phyloP scores from a whole-genome alignment of 768 basidiomycete species.

The Rhizopogon vesiculosus region DNA sequence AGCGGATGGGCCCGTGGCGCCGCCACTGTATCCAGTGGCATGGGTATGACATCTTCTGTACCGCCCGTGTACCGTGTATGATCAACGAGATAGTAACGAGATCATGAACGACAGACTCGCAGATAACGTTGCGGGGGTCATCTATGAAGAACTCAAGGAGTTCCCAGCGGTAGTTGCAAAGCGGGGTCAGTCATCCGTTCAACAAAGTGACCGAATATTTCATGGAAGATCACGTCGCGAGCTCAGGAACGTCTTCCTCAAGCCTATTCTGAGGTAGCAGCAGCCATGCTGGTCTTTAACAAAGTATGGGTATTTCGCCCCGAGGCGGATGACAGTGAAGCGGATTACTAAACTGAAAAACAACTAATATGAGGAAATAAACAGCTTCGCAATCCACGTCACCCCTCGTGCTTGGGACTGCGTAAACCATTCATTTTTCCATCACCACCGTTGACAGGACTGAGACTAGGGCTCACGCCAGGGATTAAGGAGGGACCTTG shows the following conservation, averaged over 20 bases:
- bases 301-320: constrained; percentile 88
- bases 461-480: constrained; percentile 19
- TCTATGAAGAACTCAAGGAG: constrained; percentile 95
- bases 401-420: constrained; percentile 87
- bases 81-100: constrained; percentile 97
- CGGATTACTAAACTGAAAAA: constrained; percentile 68
- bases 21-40: constrained; percentile 49
- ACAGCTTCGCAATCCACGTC: constrained; percentile 85
- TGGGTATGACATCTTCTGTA: constrained; percentile 94
- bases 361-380: background rate
- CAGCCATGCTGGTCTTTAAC: constrained; percentile 99
- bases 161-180: constrained; percentile 99
- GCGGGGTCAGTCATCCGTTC: constrained; percentile 99
- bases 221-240: constrained; percentile 98
- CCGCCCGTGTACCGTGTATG: constrained; percentile 99
- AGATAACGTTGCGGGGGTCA: constrained; percentile 94
- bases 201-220: constrained; percentile 96
- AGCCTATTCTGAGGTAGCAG: constrained; percentile 96
- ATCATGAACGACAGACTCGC: constrained; percentile 96
- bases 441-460: constrained; percentile 51
- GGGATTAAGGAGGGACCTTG: constrained; percentile 56
- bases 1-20: constrained; percentile 31
- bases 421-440: constrained; percentile 87
- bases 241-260: constrained; percentile 92
- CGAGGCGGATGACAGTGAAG: constrained; percentile 90